phyloP scores from a whole-genome alignment of 208 protist genomes.

The Histomonas meleagridis region DNA sequence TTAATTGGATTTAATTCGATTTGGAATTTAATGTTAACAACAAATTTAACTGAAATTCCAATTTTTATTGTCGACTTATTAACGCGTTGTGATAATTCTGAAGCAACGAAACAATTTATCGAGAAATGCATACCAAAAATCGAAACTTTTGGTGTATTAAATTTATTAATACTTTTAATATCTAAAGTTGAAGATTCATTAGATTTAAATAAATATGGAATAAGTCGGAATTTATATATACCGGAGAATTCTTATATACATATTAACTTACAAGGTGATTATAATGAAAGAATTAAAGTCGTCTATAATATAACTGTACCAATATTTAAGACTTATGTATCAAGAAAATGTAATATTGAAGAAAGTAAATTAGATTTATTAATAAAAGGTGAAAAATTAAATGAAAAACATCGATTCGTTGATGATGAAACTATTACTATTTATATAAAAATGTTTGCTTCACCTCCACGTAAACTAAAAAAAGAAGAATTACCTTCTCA shows the following conservation, averaged over 20 bases:
- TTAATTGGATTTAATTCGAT: background rate
- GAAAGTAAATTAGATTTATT: background rate
- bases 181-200: background rate
- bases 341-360: background rate
- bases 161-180: background rate
- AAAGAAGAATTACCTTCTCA: slow-evolving; percentile 17
- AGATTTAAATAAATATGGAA: background rate
- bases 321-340: background rate
- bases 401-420: background rate
- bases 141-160: background rate
- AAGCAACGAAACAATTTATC: background rate
- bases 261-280: background rate
- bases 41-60: background rate
- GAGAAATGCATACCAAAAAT: background rate
- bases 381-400: background rate
- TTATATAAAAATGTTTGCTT: background rate
- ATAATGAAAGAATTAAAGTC: background rate
- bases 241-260: background rate
- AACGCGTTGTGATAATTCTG: background rate
- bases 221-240: background rate
- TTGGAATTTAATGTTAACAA: background rate
- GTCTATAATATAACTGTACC: too few species aligned
- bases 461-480: background rate
- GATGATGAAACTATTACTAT: background rate
- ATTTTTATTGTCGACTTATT: background rate